These are phyloP conservation scores for Taxillus chinensis DNA, from an alignment of 164 flowering plant species.

Conservation along the genomic window DNA sequence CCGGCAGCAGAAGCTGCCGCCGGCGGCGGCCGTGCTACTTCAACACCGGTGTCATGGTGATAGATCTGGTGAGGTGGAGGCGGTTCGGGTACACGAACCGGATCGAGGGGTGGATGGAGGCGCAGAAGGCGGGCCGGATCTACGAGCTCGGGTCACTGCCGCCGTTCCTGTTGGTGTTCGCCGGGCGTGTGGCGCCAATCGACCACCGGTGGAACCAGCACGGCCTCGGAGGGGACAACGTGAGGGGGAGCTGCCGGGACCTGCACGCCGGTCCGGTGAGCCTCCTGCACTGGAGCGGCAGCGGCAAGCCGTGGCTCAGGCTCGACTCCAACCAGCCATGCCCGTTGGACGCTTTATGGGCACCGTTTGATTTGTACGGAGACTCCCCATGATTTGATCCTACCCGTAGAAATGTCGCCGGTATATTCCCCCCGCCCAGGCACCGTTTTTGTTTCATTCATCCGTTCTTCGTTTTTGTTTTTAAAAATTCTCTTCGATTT, in stretches of 20 bases:
- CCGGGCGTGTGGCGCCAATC: slow-evolving; percentile 89
- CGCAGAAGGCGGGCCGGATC: slow-evolving; percentile 72
- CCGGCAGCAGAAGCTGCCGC: too few species aligned
- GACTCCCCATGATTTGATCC: slow-evolving; percentile 37
- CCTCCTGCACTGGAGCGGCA: slow-evolving; percentile 90
- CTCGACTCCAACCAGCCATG: slow-evolving; percentile 66
- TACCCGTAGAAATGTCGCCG: slow-evolving; percentile 25
- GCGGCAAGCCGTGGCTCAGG: slow-evolving; percentile 94
- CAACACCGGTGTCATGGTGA: slow-evolving; percentile 98
- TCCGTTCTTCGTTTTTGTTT: too few species aligned
- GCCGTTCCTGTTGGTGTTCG: slow-evolving; percentile 81
- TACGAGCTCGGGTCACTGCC: slow-evolving; percentile 96
- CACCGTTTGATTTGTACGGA: slow-evolving; percentile 73
- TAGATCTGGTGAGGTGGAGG: slow-evolving; percentile 82
- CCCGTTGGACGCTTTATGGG: slow-evolving; percentile 83
- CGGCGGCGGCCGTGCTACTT: slow-evolving; percentile 86
- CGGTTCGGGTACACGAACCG: slow-evolving; percentile 57
- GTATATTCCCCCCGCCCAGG: slow-evolving; percentile 38
- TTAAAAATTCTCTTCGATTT: too few species aligned
- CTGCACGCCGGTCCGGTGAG: slow-evolving; percentile 90
- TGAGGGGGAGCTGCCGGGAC: slow-evolving; percentile 80
- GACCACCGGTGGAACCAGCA: slow-evolving; percentile 98
- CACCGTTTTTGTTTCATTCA: too few species aligned
- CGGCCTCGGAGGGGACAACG: slow-evolving; percentile 92
- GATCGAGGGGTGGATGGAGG: slow-evolving; percentile 97